Percentiles rank a stretch among this genome's conserved stretches.
phyloP scores from a whole-genome alignment of 441 rosid species.

The Kokia cookei region DNA sequence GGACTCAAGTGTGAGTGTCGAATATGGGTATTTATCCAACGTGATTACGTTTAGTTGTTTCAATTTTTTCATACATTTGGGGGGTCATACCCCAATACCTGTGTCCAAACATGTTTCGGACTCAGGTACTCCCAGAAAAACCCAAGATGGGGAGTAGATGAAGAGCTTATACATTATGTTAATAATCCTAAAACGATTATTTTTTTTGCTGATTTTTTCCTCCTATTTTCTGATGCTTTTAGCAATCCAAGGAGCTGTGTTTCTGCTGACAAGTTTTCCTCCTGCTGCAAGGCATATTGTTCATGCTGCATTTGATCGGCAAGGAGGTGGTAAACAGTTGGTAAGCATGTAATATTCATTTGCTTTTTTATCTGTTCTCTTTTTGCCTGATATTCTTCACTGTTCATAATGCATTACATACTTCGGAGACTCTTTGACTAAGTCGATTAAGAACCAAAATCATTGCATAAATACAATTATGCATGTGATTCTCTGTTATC shows the following conservation, averaged over 20 bases:
- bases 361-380: neutral
- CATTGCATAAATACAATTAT: neutral
- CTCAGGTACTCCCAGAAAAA: neutral
- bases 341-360: conserved; percentile 36
- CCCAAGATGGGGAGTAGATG: neutral
- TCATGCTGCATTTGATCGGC: conserved; percentile 66
- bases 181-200: neutral
- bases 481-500: neutral
- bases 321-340: conserved; percentile 71
- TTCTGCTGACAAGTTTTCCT: conserved; percentile 50
- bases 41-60: neutral
- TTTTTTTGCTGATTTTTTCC: neutral
- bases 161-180: neutral
- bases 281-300: conserved; percentile 69
- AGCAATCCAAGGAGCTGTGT: conserved; percentile 67
- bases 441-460: neutral
- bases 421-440: neutral
- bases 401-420: neutral
- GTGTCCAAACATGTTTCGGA: neutral
- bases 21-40: neutral
- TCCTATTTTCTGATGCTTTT: conserved; percentile 13
- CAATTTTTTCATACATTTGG: neutral
- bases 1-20: neutral
- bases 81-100: neutral
- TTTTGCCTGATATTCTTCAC: neutral